phyloP scores from a whole-genome alignment of 1,139 yeast genomes.

The Wickerhamiella pararugosa region DNA sequence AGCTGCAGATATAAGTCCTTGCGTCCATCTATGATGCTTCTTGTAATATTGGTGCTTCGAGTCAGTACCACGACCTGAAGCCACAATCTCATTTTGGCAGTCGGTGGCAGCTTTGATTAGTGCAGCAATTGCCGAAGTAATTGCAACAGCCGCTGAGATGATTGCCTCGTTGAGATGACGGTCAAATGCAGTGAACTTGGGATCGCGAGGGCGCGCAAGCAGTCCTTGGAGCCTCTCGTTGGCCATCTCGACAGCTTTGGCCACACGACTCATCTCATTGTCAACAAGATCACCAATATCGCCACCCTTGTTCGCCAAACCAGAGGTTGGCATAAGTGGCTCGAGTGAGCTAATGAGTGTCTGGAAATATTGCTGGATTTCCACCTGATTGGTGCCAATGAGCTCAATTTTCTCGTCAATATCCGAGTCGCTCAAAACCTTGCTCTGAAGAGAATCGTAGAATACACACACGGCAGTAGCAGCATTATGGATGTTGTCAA shows the following conservation, averaged over 20 bases:
- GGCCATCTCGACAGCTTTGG: slow-evolving; percentile 53
- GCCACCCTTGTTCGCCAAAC: slow-evolving; percentile 33
- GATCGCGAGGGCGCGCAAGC: slow-evolving; percentile 35
- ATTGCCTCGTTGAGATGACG: slow-evolving; percentile 66
- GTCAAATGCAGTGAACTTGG: slow-evolving; percentile 43
- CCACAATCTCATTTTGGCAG: slow-evolving; percentile 71
- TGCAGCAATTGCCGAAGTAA: slow-evolving; percentile 62
- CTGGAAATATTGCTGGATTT: slow-evolving; percentile 58
- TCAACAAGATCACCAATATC: slow-evolving; percentile 61
- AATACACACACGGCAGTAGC: slow-evolving; percentile 50
- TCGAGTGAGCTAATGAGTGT: slow-evolving; percentile 43
- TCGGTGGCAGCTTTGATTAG: slow-evolving; percentile 67
- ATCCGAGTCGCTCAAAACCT: slow-evolving; percentile 32
- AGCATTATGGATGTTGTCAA: slow-evolving; percentile 37
- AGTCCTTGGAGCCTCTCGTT: slow-evolving; percentile 43
- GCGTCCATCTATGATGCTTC: slow-evolving; percentile 87
- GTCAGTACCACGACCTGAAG: slow-evolving; percentile 50
- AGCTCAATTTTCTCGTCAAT: slow-evolving; percentile 61
- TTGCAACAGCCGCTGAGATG: slow-evolving; percentile 64
- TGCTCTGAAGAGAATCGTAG: slow-evolving; percentile 45
- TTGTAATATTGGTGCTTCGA: slow-evolving; percentile 67
- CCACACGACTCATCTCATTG: slow-evolving; percentile 56
- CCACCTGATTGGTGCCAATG: slow-evolving; percentile 62
- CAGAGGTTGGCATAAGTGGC: slow-evolving; percentile 37
- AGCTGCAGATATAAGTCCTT: slow-evolving; percentile 84